A percentile compares a stretch with the other conserved stretches of the same genome.
phyloP scores from a whole-genome alignment of 1,284 basidiomycete genomes.

The Schizophyllum amplum region DNA sequence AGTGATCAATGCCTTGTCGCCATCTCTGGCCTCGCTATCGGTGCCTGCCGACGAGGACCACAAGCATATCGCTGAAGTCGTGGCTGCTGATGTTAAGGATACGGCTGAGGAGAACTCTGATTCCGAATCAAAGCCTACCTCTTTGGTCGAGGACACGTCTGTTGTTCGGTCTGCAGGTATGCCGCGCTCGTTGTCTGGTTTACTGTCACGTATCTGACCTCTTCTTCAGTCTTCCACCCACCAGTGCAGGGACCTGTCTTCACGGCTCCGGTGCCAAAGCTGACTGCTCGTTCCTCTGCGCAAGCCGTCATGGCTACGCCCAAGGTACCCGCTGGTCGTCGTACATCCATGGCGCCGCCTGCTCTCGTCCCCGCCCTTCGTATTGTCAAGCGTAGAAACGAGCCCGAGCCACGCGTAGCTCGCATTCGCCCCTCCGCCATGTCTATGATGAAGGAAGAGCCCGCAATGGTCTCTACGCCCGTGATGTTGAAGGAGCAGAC shows the following conservation, averaged over 20 bases:
- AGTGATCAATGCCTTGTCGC: no score
- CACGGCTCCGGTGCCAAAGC: not conserved
- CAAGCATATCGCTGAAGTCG: no score
- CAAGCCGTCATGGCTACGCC: not conserved
- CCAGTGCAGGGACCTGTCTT: not conserved
- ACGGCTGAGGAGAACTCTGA: no score
- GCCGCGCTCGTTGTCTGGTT: no score
- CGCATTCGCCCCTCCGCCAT: not conserved
- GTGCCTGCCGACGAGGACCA: no score
- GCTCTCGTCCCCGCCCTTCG: slow-evolving; percentile 35
- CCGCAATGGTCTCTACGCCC: no score
- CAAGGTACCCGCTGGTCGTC: slow-evolving; percentile 6
- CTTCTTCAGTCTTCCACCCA: not conserved
- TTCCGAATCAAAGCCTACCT: no score
- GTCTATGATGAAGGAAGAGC: not conserved
- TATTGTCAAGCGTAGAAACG: slow-evolving; percentile 35
- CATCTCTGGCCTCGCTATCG: no score
- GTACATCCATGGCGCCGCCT: slow-evolving; percentile 20
- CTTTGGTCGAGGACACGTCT: no score
- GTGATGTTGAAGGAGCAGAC: not conserved
- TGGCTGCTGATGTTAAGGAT: no score
- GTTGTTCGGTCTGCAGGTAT: no score
- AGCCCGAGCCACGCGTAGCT: not conserved
- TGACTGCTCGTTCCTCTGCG: not conserved
- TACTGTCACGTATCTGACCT: no score